Percentiles rank a stretch among this genome's conserved stretches.
Conservation (phyloP, 441 rosid genomes). For the Erodium trifolium region DNA sequence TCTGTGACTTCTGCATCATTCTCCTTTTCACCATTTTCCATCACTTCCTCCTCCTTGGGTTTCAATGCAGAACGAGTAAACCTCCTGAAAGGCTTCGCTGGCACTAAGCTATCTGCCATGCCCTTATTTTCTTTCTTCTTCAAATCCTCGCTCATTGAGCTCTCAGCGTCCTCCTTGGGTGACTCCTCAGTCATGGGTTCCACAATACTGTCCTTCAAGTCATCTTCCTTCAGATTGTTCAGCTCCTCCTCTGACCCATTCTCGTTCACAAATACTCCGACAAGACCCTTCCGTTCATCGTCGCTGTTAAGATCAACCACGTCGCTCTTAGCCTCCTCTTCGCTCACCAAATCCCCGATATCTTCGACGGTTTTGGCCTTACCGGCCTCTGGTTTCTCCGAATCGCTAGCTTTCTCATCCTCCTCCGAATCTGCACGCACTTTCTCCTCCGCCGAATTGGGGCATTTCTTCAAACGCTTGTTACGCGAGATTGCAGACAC, state of each 20-base stretch:
- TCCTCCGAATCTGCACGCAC: slow-evolving; percentile 19
- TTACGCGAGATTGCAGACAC: slow-evolving; percentile 2
- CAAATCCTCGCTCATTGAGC: neutral
- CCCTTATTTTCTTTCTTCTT: slow-evolving; percentile 6
- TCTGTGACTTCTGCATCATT: slow-evolving; percentile 11
- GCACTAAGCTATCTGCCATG: slow-evolving; percentile 22
- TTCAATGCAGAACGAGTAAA: slow-evolving; percentile 67
- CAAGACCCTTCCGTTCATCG: slow-evolving; percentile 19
- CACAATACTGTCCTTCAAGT: neutral
- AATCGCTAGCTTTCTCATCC: neutral
- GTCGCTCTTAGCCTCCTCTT: slow-evolving; percentile 52
- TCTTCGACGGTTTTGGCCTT: slow-evolving; percentile 25
- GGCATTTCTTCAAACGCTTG: slow-evolving; percentile 28
- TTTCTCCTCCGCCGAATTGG: slow-evolving; percentile 20
- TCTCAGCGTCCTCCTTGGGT: slow-evolving; percentile 2
- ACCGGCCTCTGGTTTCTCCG: slow-evolving; percentile 27
- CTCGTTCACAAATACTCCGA: slow-evolving; percentile 6
- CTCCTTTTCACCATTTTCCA: slow-evolving; percentile 17
- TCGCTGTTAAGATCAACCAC: slow-evolving; percentile 33
- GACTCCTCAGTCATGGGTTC: neutral
- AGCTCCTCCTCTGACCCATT: neutral
- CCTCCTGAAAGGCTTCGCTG: slow-evolving; percentile 41
- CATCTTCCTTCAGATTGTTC: slow-evolving; percentile 5
- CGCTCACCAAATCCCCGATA: slow-evolving; percentile 16
- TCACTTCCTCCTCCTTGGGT: slow-evolving; percentile 25